Evolutionary conservation across 1,284 basidiomycete species (phyloP).

Genomic region (Albatrellus sp.): DNA sequence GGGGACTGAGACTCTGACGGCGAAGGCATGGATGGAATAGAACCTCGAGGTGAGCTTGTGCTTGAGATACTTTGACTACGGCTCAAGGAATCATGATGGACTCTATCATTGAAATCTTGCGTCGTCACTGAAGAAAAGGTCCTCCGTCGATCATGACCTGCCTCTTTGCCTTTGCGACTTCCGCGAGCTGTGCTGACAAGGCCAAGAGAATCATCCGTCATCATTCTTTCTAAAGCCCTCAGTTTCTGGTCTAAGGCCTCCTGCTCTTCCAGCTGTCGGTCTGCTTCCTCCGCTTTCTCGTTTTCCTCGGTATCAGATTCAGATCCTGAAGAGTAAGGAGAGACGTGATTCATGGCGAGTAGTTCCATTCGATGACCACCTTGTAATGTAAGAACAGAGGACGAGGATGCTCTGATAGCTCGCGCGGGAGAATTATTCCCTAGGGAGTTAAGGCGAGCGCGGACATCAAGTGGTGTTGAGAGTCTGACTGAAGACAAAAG

Average conservation of each 20-base stretch:
- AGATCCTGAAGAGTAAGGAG: slow-evolving; percentile 35
- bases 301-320: slow-evolving; percentile 40
- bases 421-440: slow-evolving; percentile 31
- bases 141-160: slow-evolving; percentile 34
- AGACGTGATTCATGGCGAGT: slow-evolving; percentile 16
- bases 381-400: slow-evolving; percentile 57
- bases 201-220: slow-evolving; percentile 61
- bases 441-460: slow-evolving; percentile 57
- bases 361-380: slow-evolving; percentile 18
- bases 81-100: neutral
- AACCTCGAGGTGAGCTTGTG: slow-evolving; percentile 57
- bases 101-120: slow-evolving; percentile 11
- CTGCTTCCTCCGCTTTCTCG: slow-evolving; percentile 54
- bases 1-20: slow-evolving; percentile 39
- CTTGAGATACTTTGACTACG: slow-evolving; percentile 61
- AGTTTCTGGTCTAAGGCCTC: slow-evolving; percentile 54
- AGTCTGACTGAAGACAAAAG: slow-evolving; percentile 10
- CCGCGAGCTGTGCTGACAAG: slow-evolving; percentile 40
- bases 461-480: slow-evolving; percentile 41
- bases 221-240: slow-evolving; percentile 49
- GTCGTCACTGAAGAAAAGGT: slow-evolving; percentile 18
- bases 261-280: slow-evolving; percentile 52
- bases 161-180: slow-evolving; percentile 22
- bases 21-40: slow-evolving; percentile 68
- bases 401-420: slow-evolving; percentile 45